A percentile compares a stretch with the other conserved stretches of the same genome.
These are phyloP conservation scores for Tetragonia tetragonoides DNA, from an alignment of 148 eudicot genomes.

Conservation along the genomic window DNA sequence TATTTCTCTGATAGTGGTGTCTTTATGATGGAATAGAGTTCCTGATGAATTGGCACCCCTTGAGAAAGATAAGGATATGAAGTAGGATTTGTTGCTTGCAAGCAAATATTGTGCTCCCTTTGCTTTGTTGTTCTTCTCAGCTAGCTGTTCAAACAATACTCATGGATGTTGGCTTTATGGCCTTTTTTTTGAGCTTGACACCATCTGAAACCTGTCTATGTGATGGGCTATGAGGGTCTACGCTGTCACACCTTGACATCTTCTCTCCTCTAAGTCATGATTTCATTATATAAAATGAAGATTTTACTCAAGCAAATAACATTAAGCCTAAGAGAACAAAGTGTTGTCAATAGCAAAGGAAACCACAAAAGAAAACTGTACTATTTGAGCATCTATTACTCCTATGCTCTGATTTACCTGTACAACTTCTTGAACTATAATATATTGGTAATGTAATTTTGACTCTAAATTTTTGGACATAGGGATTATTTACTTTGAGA, in stretches of 20 bases:
- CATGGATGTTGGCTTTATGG: neutral
- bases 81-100: neutral
- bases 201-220: neutral
- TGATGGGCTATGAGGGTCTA: neutral
- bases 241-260: neutral
- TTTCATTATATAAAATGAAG: no score
- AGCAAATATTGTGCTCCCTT: neutral
- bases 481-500: no score
- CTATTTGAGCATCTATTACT: no score
- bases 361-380: no score
- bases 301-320: no score
- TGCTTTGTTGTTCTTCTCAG: neutral
- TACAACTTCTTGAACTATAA: no score
- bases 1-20: neutral
- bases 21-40: neutral
- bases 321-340: no score
- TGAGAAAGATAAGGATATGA: neutral
- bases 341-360: no score
- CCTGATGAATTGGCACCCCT: neutral
- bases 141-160: neutral
- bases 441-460: no score
- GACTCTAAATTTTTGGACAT: no score
- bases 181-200: neutral
- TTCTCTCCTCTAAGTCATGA: no score
- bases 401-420: no score